Conservation (phyloP, 306 rosid species). For the Malus sylvestris region DNA sequence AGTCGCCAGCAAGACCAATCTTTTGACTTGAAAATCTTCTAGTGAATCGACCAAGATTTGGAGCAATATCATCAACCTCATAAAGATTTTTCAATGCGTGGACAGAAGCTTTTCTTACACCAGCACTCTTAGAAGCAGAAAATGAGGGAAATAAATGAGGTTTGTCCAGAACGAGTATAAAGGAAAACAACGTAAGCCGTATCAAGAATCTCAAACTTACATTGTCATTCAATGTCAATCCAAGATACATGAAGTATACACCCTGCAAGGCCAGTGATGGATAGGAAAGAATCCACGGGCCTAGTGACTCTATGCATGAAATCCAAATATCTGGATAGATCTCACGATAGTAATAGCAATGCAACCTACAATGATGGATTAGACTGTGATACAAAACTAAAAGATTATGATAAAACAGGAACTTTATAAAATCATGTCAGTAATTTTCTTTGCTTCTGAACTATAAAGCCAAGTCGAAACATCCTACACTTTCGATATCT, state of each 20-base stretch:
- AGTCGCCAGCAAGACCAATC: constrained; percentile 94
- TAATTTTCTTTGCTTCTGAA: not conserved
- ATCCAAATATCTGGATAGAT: constrained; percentile 78
- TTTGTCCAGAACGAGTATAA: not conserved
- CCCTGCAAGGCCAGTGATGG: constrained; percentile 92
- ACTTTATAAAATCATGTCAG: not conserved
- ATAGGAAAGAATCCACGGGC: constrained; percentile 83
- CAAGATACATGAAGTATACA: constrained; percentile 86
- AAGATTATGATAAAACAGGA: not conserved
- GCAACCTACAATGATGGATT: constrained; percentile 61
- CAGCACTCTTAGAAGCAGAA: constrained; percentile 46
- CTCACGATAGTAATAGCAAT: constrained; percentile 64
- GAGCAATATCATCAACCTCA: constrained; percentile 77
- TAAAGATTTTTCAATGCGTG: constrained; percentile 83
- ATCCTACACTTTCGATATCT: constrained; percentile 67
- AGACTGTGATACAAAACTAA: constrained; percentile 17
- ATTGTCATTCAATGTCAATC: constrained; percentile 92
- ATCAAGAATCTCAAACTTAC: constrained; percentile 35
- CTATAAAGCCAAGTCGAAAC: constrained; percentile 12
- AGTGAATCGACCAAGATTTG: constrained; percentile 76
- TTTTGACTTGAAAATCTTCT: constrained; percentile 87
- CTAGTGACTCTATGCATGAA: constrained; percentile 84
- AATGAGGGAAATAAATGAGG: not conserved
- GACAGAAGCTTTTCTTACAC: constrained; percentile 83
- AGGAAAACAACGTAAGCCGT: constrained; percentile 4